Evolutionary conservation across 2,329 filamentous ascomycete genomes (phyloP).

Genomic region (Lasiodiplodia sp.): DNA sequence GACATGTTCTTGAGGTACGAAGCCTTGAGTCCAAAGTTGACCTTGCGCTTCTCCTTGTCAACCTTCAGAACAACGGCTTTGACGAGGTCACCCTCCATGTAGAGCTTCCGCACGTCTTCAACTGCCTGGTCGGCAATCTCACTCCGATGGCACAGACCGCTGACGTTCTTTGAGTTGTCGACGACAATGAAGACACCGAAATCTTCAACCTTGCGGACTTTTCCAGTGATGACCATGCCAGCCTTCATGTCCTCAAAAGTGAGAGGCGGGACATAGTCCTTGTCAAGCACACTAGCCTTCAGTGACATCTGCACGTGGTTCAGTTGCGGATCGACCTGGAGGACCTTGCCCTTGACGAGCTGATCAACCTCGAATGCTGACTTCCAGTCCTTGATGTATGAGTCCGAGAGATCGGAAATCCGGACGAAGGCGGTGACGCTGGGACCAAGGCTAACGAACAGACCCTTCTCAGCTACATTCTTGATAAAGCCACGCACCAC

Average conservation of each 20-base stretch:
- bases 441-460: conserved; percentile 85
- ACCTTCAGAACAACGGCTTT: conserved; percentile 89
- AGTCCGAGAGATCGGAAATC: conserved; percentile 87
- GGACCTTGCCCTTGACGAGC: conserved; percentile 86
- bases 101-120: conserved; percentile 86
- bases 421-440: conserved; percentile 83
- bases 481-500: conserved; percentile 91
- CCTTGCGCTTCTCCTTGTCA: conserved; percentile 75
- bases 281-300: conserved; percentile 83
- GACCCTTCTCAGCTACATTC: conserved; percentile 84
- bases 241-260: conserved; percentile 78
- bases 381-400: conserved; percentile 96
- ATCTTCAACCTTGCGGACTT: conserved; percentile 90
- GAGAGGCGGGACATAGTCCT: conserved; percentile 76
- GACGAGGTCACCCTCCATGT: conserved; percentile 88
- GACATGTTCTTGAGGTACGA: conserved; percentile 78
- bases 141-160: conserved; percentile 89
- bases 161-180: conserved; percentile 86
- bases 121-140: conserved; percentile 84
- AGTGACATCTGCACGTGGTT: conserved; percentile 84
- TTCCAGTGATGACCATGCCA: conserved; percentile 86
- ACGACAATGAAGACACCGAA: conserved; percentile 95
- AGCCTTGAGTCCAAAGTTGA: conserved; percentile 91
- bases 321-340: conserved; percentile 70
- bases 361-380: conserved; percentile 86